Percentiles rank a stretch among this genome's conserved stretches.
These are phyloP conservation scores for Beauveria sp. DNA, from an alignment of 2,329 filamentous ascomycete species.

Conservation along the genomic window DNA sequence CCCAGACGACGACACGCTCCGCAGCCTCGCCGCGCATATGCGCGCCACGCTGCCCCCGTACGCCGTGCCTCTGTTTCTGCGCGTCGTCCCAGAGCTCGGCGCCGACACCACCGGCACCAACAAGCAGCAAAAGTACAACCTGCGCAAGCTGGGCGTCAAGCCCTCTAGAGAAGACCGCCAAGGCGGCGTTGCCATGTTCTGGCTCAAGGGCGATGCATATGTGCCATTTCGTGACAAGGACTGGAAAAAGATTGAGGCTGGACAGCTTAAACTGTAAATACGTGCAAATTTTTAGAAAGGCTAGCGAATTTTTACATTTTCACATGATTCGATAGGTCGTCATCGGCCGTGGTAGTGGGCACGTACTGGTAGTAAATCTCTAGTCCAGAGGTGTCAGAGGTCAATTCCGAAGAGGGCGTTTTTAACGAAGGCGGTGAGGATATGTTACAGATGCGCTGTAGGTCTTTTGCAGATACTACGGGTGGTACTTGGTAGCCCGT, in stretches of 20 bases:
- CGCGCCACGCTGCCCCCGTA: slow-evolving; percentile 57
- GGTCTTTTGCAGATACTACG: too few species aligned
- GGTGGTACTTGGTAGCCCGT: too few species aligned
- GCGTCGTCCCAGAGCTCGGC: slow-evolving; percentile 49
- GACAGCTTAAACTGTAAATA: slow-evolving; percentile 61
- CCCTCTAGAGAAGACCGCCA: slow-evolving; percentile 29
- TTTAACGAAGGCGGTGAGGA: too few species aligned
- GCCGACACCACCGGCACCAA: slow-evolving; percentile 72
- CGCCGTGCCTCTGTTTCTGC: slow-evolving; percentile 70
- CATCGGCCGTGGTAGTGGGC: not conserved
- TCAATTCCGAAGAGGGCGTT: too few species aligned
- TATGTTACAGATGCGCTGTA: too few species aligned
- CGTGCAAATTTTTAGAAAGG: not conserved
- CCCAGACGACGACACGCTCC: slow-evolving; percentile 45
- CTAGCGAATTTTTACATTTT: not conserved
- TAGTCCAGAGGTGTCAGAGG: too few species aligned
- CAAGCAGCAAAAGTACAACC: slow-evolving; percentile 74
- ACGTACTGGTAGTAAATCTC: too few species aligned
- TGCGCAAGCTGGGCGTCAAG: slow-evolving; percentile 69
- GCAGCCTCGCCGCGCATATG: slow-evolving; percentile 53
- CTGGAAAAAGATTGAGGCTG: slow-evolving; percentile 60
- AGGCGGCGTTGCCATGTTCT: slow-evolving; percentile 44
- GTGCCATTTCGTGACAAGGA: slow-evolving; percentile 57
- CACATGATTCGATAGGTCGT: not conserved
- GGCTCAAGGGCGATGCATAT: slow-evolving; percentile 62